A percentile compares a stretch with the other conserved stretches of the same genome.
These are phyloP conservation scores for Rhodotorula mucilaginosa DNA, from an alignment of 1,284 basidiomycete genomes.

Conservation along the genomic window DNA sequence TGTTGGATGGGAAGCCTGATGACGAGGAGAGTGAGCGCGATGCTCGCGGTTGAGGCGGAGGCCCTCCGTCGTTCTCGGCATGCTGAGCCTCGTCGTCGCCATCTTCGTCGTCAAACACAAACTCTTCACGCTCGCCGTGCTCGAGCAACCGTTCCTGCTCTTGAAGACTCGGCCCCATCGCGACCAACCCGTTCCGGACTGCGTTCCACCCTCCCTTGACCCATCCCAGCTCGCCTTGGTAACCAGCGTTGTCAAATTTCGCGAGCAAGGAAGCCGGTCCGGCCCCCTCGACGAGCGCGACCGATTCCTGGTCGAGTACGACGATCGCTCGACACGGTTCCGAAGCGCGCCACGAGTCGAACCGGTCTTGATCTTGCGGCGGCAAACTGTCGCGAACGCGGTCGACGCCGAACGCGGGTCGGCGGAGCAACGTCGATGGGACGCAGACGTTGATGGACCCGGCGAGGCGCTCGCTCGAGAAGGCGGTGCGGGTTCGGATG, in stretches of 20 bases:
- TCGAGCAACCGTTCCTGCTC: constrained; percentile 13
- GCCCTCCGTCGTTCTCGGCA: background rate
- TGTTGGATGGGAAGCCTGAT: background rate
- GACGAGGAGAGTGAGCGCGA: too few species aligned
- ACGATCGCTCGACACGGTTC: constrained; percentile 60
- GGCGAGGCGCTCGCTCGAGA: constrained; percentile 60
- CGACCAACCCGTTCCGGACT: constrained; percentile 46
- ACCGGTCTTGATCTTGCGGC: constrained; percentile 53
- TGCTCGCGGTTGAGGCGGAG: too few species aligned
- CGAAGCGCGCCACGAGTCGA: constrained; percentile 48
- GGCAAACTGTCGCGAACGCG: constrained; percentile 73
- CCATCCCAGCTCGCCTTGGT: constrained; percentile 65
- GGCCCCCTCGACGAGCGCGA: constrained; percentile 57
- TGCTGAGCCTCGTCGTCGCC: background rate
- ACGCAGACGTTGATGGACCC: constrained; percentile 83
- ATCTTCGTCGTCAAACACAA: background rate
- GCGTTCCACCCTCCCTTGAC: constrained; percentile 75
- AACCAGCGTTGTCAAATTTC: constrained; percentile 76
- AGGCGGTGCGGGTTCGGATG: constrained; percentile 77
- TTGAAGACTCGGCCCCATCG: background rate
- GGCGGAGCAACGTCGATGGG: constrained; percentile 88
- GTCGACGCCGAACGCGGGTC: constrained; percentile 73
- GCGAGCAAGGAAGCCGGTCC: constrained; percentile 74
- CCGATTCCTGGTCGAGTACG: constrained; percentile 77
- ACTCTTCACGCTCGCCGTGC: background rate